Evolutionary conservation across 805 yeast genomes (phyloP).

Genomic region (Wickerhamiella kurtzmanii): DNA sequence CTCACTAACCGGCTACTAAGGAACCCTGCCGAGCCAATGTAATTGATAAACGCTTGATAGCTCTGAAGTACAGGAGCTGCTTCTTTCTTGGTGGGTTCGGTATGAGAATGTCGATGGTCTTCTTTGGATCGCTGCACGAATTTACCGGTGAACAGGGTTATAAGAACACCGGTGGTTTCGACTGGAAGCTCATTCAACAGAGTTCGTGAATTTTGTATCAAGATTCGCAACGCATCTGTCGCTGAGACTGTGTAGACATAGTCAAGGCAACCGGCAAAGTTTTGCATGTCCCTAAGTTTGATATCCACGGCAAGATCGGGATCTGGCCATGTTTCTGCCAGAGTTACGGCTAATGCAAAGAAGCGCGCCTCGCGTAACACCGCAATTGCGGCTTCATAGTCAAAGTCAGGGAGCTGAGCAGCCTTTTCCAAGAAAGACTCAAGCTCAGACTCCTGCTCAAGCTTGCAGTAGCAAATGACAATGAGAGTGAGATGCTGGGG

Average conservation of each 20-base stretch:
- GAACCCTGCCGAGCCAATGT: slow-evolving; percentile 27
- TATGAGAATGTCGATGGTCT: neutral
- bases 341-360: slow-evolving; percentile 47
- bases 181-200: slow-evolving; percentile 59
- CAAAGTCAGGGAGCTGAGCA: slow-evolving; percentile 34
- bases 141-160: slow-evolving; percentile 79
- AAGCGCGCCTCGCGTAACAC: slow-evolving; percentile 41
- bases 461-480: slow-evolving; percentile 65
- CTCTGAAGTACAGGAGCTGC: slow-evolving; percentile 33
- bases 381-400: slow-evolving; percentile 51
- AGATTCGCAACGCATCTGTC: slow-evolving; percentile 62
- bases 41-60: slow-evolving; percentile 45
- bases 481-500: slow-evolving; percentile 72
- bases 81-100: slow-evolving; percentile 2
- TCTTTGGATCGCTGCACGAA: slow-evolving; percentile 35
- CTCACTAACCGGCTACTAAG: slow-evolving; percentile 15
- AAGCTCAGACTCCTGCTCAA: slow-evolving; percentile 44
- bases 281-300: slow-evolving; percentile 49
- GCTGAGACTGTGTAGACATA: slow-evolving; percentile 57
- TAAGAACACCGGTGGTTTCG: slow-evolving; percentile 68
- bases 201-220: slow-evolving; percentile 51
- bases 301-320: slow-evolving; percentile 67
- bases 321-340: slow-evolving; percentile 60
- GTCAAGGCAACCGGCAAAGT: slow-evolving; percentile 44
- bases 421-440: slow-evolving; percentile 40